A percentile compares a stretch with the other conserved stretches of the same genome.
Conservation (phyloP, 1,284 basidiomycete species). For the Jaminaea rosea region DNA sequence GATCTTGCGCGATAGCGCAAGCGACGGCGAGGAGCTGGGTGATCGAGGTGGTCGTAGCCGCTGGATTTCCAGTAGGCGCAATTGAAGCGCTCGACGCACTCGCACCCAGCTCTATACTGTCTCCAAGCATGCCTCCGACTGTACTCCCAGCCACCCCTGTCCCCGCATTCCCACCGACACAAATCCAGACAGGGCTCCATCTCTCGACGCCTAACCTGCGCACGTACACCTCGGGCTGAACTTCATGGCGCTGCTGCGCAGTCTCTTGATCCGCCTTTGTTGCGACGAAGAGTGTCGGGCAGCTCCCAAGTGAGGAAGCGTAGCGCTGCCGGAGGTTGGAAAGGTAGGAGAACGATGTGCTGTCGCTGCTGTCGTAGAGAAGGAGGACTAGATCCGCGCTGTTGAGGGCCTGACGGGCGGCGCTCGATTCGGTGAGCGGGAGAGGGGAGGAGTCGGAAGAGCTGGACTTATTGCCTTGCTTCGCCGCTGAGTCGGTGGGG, state of each 20-base stretch:
- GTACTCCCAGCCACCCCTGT: conserved; percentile 5
- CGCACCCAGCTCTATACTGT: too few species aligned
- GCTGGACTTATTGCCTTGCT: too few species aligned
- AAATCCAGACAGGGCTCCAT: neutral
- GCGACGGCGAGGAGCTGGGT: conserved; percentile 85
- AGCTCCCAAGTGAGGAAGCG: conserved; percentile 70
- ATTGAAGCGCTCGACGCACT: too few species aligned
- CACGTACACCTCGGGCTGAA: conserved; percentile 88
- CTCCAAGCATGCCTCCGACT: neutral
- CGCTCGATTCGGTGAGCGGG: conserved; percentile 70
- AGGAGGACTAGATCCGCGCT: conserved; percentile 88
- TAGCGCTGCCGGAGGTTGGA: conserved; percentile 91
- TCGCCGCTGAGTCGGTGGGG: too few species aligned
- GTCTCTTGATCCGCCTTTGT: conserved; percentile 96
- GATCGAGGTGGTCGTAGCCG: conserved; percentile 60
- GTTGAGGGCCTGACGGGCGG: conserved; percentile 73
- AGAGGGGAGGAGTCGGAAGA: too few species aligned
- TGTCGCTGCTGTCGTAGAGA: conserved; percentile 94
- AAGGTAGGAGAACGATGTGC: conserved; percentile 96
- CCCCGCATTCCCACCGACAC: conserved; percentile 17
- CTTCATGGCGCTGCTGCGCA: conserved; percentile 73
- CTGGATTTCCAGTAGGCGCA: conserved; percentile 39
- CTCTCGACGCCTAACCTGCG: conserved; percentile 35
- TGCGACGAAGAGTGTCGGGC: conserved; percentile 92
- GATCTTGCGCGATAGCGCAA: conserved; percentile 60